These are phyloP conservation scores for Sphaerulina vaccinii DNA, from an alignment of 2,329 filamentous ascomycete genomes.

Conservation along the genomic window DNA sequence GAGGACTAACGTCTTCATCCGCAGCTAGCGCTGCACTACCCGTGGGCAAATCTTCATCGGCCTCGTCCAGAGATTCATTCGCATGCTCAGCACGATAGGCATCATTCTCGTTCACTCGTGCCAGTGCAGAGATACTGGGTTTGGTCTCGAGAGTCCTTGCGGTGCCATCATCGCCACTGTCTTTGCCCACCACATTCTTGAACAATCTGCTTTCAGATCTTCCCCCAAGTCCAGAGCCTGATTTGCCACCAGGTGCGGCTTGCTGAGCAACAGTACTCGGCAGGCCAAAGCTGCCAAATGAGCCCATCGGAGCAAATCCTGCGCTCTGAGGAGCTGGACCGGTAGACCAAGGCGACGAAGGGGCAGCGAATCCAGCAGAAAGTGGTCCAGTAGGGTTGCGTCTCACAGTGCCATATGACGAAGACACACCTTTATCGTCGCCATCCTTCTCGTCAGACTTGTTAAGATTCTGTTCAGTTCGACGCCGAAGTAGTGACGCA, in stretches of 20 bases:
- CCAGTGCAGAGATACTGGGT: conserved; percentile 52
- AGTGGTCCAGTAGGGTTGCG: conserved; percentile 57
- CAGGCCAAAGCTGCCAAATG: conserved; percentile 88
- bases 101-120: conserved; percentile 55
- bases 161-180: conserved; percentile 62
- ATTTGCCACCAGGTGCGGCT: conserved; percentile 64
- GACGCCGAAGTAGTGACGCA: conserved; percentile 58
- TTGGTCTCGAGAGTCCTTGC: conserved; percentile 53
- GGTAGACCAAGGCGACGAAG: conserved; percentile 59
- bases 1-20: conserved; percentile 66
- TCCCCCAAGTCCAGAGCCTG: conserved; percentile 60
- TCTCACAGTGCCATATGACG: conserved; percentile 55
- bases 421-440: conserved; percentile 39
- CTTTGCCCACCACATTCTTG: conserved; percentile 79
- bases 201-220: conserved; percentile 80
- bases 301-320: conserved; percentile 71
- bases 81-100: conserved; percentile 44
- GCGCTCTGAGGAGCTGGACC: conserved; percentile 55
- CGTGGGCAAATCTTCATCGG: conserved; percentile 64
- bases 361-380: conserved; percentile 48
- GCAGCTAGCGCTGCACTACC: conserved; percentile 74
- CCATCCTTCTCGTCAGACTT: conserved; percentile 33
- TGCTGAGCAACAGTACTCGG: conserved; percentile 44
- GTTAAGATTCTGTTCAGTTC: conserved; percentile 60
- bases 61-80: conserved; percentile 53